These are phyloP conservation scores for Ganoderma sp. DNA, from an alignment of 1,284 basidiomycete species.

Conservation along the genomic window DNA sequence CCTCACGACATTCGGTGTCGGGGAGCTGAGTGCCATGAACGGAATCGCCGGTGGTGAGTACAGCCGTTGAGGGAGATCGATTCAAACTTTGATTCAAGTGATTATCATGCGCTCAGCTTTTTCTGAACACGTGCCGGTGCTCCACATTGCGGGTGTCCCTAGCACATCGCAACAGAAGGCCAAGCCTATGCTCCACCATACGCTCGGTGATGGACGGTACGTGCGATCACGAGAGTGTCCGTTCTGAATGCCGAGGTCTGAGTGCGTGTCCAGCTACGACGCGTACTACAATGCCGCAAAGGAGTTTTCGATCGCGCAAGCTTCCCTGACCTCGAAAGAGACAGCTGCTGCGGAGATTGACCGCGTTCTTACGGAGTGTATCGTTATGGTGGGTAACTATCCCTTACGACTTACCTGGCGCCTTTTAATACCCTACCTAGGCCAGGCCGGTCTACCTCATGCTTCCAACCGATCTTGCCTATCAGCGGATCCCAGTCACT, in stretches of 20 bases:
- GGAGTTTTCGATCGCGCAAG: slow-evolving; percentile 78
- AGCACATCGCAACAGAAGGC: slow-evolving; percentile 74
- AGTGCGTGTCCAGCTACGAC: slow-evolving; percentile 56
- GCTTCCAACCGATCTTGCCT: slow-evolving; percentile 86
- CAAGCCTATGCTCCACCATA: slow-evolving; percentile 82
- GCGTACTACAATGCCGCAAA: slow-evolving; percentile 81
- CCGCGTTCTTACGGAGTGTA: slow-evolving; percentile 75
- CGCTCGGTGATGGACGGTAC: slow-evolving; percentile 82
- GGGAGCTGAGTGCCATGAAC: slow-evolving; percentile 85
- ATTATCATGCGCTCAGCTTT: slow-evolving; percentile 53
- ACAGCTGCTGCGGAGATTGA: slow-evolving; percentile 80
- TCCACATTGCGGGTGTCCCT: slow-evolving; percentile 92
- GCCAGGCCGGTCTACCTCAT: slow-evolving; percentile 89
- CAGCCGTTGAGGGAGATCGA: not conserved
- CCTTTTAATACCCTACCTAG: slow-evolving; percentile 40
- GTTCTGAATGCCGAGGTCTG: not conserved
- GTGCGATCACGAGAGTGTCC: slow-evolving; percentile 16
- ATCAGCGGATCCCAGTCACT: slow-evolving; percentile 68
- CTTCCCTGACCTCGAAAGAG: slow-evolving; percentile 57
- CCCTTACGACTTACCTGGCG: not conserved
- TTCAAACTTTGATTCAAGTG: not conserved
- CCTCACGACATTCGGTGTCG: slow-evolving; percentile 91
- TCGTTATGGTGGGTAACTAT: slow-evolving; percentile 56
- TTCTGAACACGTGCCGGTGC: slow-evolving; percentile 90
- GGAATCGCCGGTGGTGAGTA: slow-evolving; percentile 72